Evolutionary conservation across 495 filamentous ascomycete species (phyloP).

Genomic region (Penicillium psychrofluorescens): DNA sequence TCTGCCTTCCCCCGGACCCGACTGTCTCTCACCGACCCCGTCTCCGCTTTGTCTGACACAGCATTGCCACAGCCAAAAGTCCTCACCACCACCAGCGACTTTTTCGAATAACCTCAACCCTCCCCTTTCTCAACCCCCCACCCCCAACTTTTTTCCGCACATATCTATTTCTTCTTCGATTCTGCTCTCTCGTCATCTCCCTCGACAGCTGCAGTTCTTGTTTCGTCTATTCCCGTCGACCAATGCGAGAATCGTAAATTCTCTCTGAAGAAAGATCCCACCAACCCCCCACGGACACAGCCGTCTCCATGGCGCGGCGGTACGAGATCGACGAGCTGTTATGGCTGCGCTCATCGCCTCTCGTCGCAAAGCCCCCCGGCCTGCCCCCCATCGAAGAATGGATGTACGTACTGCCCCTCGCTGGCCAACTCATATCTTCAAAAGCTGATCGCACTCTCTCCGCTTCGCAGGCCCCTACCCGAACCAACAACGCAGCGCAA

Average conservation of each 20-base stretch:
- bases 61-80: not conserved
- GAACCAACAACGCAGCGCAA: slow-evolving; percentile 42
- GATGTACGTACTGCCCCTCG: slow-evolving; percentile 49
- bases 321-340: slow-evolving; percentile 79
- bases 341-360: slow-evolving; percentile 69
- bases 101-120: slow-evolving; percentile 5
- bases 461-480: slow-evolving; percentile 32
- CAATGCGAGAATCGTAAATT: slow-evolving; percentile 28
- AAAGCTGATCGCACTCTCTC: slow-evolving; percentile 17
- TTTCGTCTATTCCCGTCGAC: slow-evolving; percentile 1
- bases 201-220: not conserved
- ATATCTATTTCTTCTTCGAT: not conserved
- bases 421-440: slow-evolving; percentile 9
- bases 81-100: slow-evolving; percentile 23
- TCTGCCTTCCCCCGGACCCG: slow-evolving; percentile 1
- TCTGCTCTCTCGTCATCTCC: not conserved
- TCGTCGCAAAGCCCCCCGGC: slow-evolving; percentile 71
- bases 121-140: not conserved
- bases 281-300: slow-evolving; percentile 11
- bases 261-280: slow-evolving; percentile 18
- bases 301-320: slow-evolving; percentile 47
- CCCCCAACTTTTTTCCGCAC: slow-evolving; percentile 2
- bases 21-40: slow-evolving; percentile 18
- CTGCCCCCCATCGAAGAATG: slow-evolving; percentile 92
- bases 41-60: slow-evolving; percentile 15